Evolutionary conservation across 2,329 filamentous ascomycete genomes (phyloP), one percentile per base, ranked within the genome.

Genomic region (Xylariaceae sp.): DNA sequence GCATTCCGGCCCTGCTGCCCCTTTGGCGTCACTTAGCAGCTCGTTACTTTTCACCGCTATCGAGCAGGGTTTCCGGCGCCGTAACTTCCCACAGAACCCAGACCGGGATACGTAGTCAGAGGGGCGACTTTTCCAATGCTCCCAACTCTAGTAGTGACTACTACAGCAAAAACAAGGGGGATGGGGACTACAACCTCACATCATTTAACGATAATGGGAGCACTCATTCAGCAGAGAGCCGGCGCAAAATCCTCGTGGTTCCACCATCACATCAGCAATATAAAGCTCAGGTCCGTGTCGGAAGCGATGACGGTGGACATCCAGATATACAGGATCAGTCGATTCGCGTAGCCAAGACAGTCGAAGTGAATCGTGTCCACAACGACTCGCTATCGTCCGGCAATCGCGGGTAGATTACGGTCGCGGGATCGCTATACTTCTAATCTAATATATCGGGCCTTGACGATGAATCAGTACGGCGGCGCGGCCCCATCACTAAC

Each of bases 1-100:
- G 57, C 10, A 13, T 59, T 1, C 53, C 53, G 6, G 50, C 57
- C 7, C 37, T 50, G 33, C 15, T 59, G 4, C n/a, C 45, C 0
- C 32, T 59, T 2, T 23, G 46, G 7, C 36, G 42, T 1, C 45
- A 56, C 20, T 9, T 59, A 1, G 2, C 6, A 1, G 10, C n/a
- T 1, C 6, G 21, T 4, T 53, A 47, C 24, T 26, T 55, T 16
- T 15, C 8, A 1, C 52, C 55, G 0, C 13, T 58, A 11, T 24
- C 50, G 5, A 53, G 10, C 23, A 57, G 26, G 23, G 20, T 57
- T 10, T 32, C 23, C 9, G 13, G 36, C 1, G 21, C 37, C 3
- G 27, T 23, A 7, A 40, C 10, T 29, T 50, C 47, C 4, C 39
- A 32, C 13, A 40, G 6, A 16, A 11, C n/a, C 33, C 8, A 16